Base-by-base conservation (phyloP, 495 filamentous ascomycete species). In the Penicillium taxi region DNA sequence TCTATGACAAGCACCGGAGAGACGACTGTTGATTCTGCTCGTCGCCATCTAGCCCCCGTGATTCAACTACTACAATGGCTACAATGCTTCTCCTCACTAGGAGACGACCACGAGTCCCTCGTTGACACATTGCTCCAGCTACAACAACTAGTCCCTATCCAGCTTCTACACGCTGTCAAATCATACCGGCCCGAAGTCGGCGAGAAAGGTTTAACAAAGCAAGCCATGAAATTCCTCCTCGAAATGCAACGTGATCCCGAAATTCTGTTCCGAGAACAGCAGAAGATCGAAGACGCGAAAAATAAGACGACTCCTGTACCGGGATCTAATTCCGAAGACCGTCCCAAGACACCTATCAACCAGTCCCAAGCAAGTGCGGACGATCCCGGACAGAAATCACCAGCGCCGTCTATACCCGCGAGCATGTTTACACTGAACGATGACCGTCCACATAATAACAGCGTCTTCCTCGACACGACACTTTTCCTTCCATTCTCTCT, bases 51-150 rank as follows among this genome's bases (percentile, higher is more conserved):
- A 7, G 82, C 82, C 1, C 91, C 93, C 6, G 75, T 94, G 19
- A 90, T 96, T 24, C 93, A 99, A 56, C 72, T 99, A 1, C 71
- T 99, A 6, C 91, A 99, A 56, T 99, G 91, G 91, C 67, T 99
- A 22, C 91, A 99, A 55, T 94, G 87, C 56, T 95, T 96, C 58
- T 96, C 91, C 3, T 94, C 87, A 6, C 67, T 99, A 4, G 86
- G 83, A n/a, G 91, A 96, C 45, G 88, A 96, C 48, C 69, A 88
- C 21, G 82, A 93, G 45, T 85, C 85, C 1, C 72, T 96, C 8
- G 78, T 88, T 20, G 84, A 85, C 1, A 99, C 91, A 0, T 57
- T 96, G 9, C 77, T 93, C 41, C 93, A 96, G 56, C 72, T 99
- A 26, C 84, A 84, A 35, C 74, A 81, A 18, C 67, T 99, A 26